phyloP scores from a whole-genome alignment of 2,329 filamentous ascomycete species.

The Cryphonectria carpinicola region DNA sequence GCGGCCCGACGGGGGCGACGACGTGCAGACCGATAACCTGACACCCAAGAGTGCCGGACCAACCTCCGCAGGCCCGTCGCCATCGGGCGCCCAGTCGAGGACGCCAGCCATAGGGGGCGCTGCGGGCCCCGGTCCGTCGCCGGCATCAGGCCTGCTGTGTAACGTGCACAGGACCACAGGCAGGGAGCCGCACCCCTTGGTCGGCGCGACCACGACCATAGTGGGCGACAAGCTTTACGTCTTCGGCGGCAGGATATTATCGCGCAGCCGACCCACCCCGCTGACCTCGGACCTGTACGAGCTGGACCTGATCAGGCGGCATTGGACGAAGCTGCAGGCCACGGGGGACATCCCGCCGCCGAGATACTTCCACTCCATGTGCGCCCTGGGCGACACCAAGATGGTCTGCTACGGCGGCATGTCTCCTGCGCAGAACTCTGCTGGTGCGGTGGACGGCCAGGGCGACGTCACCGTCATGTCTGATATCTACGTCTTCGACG shows the following conservation, averaged over 20 bases:
- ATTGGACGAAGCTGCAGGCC: conserved; percentile 90
- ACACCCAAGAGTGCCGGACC: conserved; percentile 59
- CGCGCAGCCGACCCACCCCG: conserved; percentile 76
- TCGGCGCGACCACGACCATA: conserved; percentile 94
- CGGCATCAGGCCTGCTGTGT: conserved; percentile 65
- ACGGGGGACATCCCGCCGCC: conserved; percentile 85
- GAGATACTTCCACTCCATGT: conserved; percentile 96
- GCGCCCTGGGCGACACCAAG: conserved; percentile 90
- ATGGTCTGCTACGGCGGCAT: conserved; percentile 98
- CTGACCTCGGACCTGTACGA: conserved; percentile 93
- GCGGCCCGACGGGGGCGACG: conserved; percentile 52
- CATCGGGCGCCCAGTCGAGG: conserved; percentile 49
- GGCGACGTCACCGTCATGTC: conserved; percentile 96
- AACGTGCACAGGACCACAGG: conserved; percentile 86
- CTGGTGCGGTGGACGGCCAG: conserved; percentile 57
- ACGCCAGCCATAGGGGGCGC: conserved; percentile 44
- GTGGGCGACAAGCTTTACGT: conserved; percentile 96
- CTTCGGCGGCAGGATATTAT: conserved; percentile 89
- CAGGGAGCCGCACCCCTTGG: conserved; percentile 84
- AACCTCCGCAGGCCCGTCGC: conserved; percentile 60
- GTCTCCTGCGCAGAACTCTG: conserved; percentile 72
- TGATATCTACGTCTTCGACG: conserved; percentile 94
- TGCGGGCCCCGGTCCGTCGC: conserved; percentile 35
- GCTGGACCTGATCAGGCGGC: conserved; percentile 83
- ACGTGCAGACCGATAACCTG: conserved; percentile 48